Conservation (phyloP, 805 yeast species). For the Saccharomycopsis oosterbeekiorum region DNA sequence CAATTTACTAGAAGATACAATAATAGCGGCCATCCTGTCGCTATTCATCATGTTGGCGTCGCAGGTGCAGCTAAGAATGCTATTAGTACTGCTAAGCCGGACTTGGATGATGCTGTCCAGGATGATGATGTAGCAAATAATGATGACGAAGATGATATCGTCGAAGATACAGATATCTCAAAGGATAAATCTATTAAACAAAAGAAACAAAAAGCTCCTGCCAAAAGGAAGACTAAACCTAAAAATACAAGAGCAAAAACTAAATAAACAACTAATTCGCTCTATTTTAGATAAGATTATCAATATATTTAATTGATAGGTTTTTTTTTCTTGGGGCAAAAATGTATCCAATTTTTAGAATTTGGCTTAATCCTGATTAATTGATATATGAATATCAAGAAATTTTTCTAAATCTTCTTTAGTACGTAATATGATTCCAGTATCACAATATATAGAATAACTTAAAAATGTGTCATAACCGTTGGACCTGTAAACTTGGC, state of each 20-base stretch:
- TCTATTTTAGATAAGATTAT: too few species aligned
- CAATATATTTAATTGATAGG: too few species aligned
- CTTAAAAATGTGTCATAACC: too few species aligned
- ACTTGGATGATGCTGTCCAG: conserved; percentile 60
- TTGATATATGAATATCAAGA: too few species aligned
- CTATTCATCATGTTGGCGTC: conserved; percentile 66
- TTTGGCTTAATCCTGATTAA: too few species aligned
- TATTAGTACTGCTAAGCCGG: conserved; percentile 39
- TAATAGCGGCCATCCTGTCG: conserved; percentile 66
- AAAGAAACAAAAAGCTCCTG: conserved; percentile 22
- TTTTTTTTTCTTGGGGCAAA: too few species aligned
- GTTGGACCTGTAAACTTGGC: too few species aligned
- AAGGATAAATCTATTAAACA: conserved; percentile 58
- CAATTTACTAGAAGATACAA: conserved; percentile 86
- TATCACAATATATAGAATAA: too few species aligned
- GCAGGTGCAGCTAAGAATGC: conserved; percentile 26
- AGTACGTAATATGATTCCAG: too few species aligned
- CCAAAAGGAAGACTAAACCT: conserved; percentile 18
- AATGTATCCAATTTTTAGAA: too few species aligned
- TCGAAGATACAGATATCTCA: conserved; percentile 38
- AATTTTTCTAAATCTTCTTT: too few species aligned
- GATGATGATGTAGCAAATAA: conserved; percentile 42
- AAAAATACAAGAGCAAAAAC: background rate
- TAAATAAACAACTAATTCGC: too few species aligned
- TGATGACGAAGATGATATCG: conserved; percentile 35